Conservation (phyloP, 2,329 filamentous ascomycete species). For the Daldinia eschscholtzii region DNA sequence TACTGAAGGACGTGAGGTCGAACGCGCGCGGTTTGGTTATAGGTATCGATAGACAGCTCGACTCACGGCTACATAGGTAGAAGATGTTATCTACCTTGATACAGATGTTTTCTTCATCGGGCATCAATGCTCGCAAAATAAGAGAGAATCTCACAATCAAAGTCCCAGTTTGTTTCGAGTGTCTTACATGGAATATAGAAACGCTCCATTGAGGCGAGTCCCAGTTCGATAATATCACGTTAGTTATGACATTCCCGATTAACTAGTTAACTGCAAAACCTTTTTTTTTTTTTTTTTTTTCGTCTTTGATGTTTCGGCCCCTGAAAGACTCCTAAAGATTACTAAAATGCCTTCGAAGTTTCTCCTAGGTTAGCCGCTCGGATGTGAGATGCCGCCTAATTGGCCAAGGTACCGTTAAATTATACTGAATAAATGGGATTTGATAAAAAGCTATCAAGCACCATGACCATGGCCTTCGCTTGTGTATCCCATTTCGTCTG, state of each 20-base stretch:
- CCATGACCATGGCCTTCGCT: slow-evolving; percentile 24
- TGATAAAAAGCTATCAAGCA: neutral
- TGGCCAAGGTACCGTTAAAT: neutral
- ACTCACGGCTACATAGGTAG: neutral
- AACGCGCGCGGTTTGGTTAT: neutral
- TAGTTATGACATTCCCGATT: neutral
- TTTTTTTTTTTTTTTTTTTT: slow-evolving; percentile 3
- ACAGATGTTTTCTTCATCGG: neutral
- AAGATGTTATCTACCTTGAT: neutral
- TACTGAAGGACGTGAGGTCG: neutral
- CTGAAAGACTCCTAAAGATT: neutral
- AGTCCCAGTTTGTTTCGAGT: slow-evolving; percentile 26
- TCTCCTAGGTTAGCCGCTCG: slow-evolving; percentile 9
- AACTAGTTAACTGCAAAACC: neutral
- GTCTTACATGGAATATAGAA: slow-evolving; percentile 27
- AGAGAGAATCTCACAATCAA: neutral
- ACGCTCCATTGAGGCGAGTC: slow-evolving; percentile 23
- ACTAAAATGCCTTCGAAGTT: slow-evolving; percentile 5
- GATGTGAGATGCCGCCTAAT: slow-evolving; percentile 15
- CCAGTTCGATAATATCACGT: neutral
- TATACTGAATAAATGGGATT: neutral
- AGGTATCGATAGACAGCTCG: neutral
- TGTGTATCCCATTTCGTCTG: slow-evolving; percentile 18
- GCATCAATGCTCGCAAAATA: neutral
- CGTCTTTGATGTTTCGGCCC: slow-evolving; percentile 4